A percentile compares a stretch with the other conserved stretches of the same genome.
phyloP scores from a whole-genome alignment of 257 asterid species.

The Solanum bukasovii region DNA sequence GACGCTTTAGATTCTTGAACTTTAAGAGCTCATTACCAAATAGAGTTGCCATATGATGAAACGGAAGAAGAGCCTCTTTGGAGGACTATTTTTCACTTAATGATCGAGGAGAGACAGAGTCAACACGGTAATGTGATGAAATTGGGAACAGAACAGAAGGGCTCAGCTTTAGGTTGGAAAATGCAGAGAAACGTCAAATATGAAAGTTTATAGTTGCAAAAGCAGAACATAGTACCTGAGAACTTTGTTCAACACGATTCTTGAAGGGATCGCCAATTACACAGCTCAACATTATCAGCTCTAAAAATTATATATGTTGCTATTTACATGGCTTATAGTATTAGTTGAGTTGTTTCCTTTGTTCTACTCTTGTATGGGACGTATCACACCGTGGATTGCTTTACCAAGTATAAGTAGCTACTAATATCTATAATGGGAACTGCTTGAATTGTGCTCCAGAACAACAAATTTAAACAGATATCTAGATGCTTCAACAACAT shows the following conservation, averaged over 20 bases:
- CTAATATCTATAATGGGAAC: not conserved
- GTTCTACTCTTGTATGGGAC: not conserved
- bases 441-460: not conserved
- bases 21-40: no score
- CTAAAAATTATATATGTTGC: not conserved
- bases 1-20: no score
- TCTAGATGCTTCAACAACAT: not conserved
- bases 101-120: not conserved
- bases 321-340: not conserved
- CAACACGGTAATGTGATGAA: not conserved
- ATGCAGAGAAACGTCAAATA: not conserved
- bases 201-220: not conserved
- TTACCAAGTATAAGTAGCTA: not conserved
- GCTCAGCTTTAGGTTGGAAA: not conserved
- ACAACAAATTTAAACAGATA: not conserved
- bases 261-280: no score
- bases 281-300: not conserved
- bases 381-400: not conserved
- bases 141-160: not conserved
- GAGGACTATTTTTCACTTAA: not conserved
- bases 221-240: constrained; percentile 40
- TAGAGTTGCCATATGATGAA: not conserved
- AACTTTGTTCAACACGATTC: constrained; percentile 65
- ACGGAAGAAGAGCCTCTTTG: not conserved
- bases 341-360: not conserved